Percentiles rank a stretch among this genome's conserved stretches.
These are phyloP conservation scores for Paraphoma sp. DNA, from an alignment of 2,329 filamentous ascomycete genomes.

Conservation along the genomic window DNA sequence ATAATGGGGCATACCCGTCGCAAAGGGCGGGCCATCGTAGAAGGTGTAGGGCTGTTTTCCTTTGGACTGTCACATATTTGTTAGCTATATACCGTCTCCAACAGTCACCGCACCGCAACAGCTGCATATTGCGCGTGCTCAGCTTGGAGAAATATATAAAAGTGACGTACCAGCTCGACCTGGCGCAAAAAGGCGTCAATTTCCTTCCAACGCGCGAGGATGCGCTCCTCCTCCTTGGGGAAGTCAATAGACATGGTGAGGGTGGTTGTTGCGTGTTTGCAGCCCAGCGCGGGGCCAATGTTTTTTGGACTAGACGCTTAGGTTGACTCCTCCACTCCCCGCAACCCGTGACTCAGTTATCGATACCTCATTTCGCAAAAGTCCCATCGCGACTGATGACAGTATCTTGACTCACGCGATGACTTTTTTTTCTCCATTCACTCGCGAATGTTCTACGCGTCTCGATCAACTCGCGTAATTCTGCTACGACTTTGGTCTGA, in stretches of 20 bases:
- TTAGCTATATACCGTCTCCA: conserved; percentile 4
- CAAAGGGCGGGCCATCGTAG: conserved; percentile 73
- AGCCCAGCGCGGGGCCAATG: conserved; percentile 31
- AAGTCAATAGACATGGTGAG: conserved; percentile 84
- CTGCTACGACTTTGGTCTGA: too few relatives aligned
- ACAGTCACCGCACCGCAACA: background rate
- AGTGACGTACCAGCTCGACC: conserved; percentile 68
- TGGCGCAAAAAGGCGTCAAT: conserved; percentile 90
- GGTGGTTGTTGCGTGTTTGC: conserved; percentile 20
- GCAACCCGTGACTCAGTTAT: conserved; percentile 30
- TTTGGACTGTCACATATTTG: conserved; percentile 60
- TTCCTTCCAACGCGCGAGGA: conserved; percentile 86
- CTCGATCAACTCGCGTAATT: too few relatives aligned
- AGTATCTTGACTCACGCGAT: too few relatives aligned
- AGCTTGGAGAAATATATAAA: background rate
- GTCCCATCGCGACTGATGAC: too few relatives aligned
- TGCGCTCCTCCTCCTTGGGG: conserved; percentile 85
- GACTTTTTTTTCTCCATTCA: too few relatives aligned
- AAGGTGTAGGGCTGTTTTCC: conserved; percentile 89
- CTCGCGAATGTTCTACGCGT: too few relatives aligned
- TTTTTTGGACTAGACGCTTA: conserved; percentile 22
- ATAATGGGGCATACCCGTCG: conserved; percentile 68
- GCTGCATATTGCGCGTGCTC: background rate
- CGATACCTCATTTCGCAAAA: conserved; percentile 18
- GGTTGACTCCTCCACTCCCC: conserved; percentile 29